These are phyloP conservation scores for Aphanomyces invadans DNA, from an alignment of 352 stramenopile genomes.

Conservation along the genomic window DNA sequence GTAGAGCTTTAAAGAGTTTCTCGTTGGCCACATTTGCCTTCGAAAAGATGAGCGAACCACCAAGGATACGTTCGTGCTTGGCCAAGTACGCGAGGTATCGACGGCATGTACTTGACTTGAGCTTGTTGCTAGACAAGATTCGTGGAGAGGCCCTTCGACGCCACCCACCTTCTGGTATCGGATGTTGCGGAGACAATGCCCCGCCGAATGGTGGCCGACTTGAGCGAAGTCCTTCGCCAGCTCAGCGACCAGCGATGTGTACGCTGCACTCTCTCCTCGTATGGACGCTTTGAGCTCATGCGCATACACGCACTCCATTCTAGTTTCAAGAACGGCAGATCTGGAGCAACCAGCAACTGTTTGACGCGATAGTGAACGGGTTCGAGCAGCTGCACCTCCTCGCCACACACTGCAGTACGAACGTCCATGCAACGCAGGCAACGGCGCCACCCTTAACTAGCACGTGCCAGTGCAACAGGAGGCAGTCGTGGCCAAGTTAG, in stretches of 20 bases:
- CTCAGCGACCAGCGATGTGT: conserved; percentile 8
- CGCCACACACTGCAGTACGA: background rate
- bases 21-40: background rate
- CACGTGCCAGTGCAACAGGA: conserved; percentile 1
- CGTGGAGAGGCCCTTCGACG: background rate
- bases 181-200: background rate
- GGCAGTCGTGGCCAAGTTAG: background rate
- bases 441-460: no score
- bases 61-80: background rate
- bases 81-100: background rate
- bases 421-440: background rate
- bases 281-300: no score
- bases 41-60: background rate
- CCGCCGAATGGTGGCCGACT: background rate
- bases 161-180: no score
- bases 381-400: conserved; percentile 4
- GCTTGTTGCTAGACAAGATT: background rate
- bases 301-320: background rate
- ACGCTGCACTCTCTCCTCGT: background rate
- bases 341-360: conserved; percentile 11
- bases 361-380: background rate
- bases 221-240: background rate
- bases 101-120: no score
- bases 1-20: background rate
- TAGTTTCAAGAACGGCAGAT: conserved; percentile 9